Conservation (phyloP, 1,284 basidiomycete species). For the Porodaedalea pini region DNA sequence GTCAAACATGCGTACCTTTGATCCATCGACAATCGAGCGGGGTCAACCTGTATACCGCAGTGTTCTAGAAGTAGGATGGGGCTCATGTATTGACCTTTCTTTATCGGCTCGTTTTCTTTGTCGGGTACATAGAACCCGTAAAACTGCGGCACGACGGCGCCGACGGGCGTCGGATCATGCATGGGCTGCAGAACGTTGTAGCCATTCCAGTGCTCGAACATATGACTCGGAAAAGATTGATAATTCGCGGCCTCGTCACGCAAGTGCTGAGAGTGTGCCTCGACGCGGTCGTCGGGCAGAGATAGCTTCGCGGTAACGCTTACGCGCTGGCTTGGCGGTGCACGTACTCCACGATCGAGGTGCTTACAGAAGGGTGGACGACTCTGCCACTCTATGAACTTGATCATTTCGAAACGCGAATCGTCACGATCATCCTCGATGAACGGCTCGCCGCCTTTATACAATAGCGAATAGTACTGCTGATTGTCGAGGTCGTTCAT, state of each 20-base stretch:
- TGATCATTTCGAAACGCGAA: not conserved
- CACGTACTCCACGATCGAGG: slow-evolving; percentile 4
- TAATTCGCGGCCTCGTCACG: slow-evolving; percentile 32
- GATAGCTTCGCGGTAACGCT: slow-evolving; percentile 31
- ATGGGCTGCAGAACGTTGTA: slow-evolving; percentile 30
- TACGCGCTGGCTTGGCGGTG: slow-evolving; percentile 17
- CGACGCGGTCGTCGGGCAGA: slow-evolving; percentile 21
- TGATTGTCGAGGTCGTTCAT: not conserved
- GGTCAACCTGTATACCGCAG: slow-evolving; percentile 33
- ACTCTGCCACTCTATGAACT: not conserved
- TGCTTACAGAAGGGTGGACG: slow-evolving; percentile 17
- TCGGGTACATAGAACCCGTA: slow-evolving; percentile 35
- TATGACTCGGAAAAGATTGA: slow-evolving; percentile 28
- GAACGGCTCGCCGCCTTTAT: slow-evolving; percentile 12
- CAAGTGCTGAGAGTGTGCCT: slow-evolving; percentile 23
- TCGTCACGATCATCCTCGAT: slow-evolving; percentile 10
- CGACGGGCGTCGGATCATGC: slow-evolving; percentile 30
- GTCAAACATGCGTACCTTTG: slow-evolving; percentile 26
- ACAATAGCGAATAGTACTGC: slow-evolving; percentile 4
- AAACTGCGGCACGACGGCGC: slow-evolving; percentile 37
- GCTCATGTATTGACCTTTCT: slow-evolving; percentile 19
- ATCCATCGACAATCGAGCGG: slow-evolving; percentile 22
- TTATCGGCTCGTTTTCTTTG: slow-evolving; percentile 7
- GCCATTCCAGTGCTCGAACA: slow-evolving; percentile 35
- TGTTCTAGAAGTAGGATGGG: slow-evolving; percentile 38